A percentile compares a stretch with the other conserved stretches of the same genome.
Evolutionary conservation across 208 protist species (phyloP).

Genomic region (Trypanosoma boissoni): DNA sequence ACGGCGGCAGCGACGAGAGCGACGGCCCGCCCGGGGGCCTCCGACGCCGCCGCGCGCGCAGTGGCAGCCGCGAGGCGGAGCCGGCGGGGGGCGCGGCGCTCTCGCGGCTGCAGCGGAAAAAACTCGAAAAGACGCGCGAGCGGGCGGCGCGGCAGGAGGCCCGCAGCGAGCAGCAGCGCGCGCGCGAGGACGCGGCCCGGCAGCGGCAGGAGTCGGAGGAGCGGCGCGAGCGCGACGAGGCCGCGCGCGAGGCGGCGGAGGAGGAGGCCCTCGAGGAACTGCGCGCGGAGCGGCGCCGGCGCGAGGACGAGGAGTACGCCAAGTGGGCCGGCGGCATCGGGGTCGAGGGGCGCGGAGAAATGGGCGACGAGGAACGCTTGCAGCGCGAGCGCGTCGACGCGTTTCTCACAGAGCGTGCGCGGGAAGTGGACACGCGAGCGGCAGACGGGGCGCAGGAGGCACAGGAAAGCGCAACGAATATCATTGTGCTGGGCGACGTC

Average conservation of each 20-base stretch:
- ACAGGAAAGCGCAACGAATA: constrained; percentile 19
- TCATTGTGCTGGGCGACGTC: constrained; percentile 58
- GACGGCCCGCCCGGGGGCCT: background rate
- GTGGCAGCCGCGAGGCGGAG: background rate
- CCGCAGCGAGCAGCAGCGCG: constrained; percentile 23
- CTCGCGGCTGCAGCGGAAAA: constrained; percentile 59
- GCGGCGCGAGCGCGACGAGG: constrained; percentile 23
- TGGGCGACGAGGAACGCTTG: constrained; percentile 45
- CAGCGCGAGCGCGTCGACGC: constrained; percentile 28
- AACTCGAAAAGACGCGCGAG: constrained; percentile 55
- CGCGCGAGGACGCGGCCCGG: constrained; percentile 7
- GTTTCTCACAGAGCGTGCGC: constrained; percentile 33
- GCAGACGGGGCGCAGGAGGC: background rate
- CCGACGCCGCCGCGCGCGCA: constrained; percentile 2
- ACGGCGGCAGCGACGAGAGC: constrained; percentile 10
- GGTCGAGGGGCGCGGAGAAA: constrained; percentile 64
- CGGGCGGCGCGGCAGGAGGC: constrained; percentile 43
- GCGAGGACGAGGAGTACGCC: constrained; percentile 63
- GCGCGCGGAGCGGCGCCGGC: constrained; percentile 46
- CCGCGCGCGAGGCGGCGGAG: constrained; percentile 30
- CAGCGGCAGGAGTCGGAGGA: constrained; percentile 4
- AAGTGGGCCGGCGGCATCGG: constrained; percentile 62
- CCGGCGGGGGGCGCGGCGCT: constrained; percentile 6
- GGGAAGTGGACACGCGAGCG: constrained; percentile 25
- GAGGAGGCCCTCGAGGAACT: constrained; percentile 56